phyloP scores from a whole-genome alignment of 2,329 filamentous ascomycete species.

The Acrocalymma vagum region DNA sequence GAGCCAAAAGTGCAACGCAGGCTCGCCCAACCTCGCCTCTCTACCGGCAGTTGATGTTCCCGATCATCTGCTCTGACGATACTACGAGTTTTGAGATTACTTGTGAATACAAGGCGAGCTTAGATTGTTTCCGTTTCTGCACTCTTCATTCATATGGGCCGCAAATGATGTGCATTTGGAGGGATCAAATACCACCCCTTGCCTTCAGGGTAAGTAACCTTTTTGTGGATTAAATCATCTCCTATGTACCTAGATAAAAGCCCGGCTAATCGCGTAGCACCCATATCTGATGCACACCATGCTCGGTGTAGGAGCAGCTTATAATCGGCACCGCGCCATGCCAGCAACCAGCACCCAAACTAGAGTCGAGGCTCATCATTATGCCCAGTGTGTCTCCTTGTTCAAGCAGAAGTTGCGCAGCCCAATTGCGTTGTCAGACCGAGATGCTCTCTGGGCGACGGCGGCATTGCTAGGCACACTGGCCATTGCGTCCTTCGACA shows the following conservation, averaged over 20 bases:
- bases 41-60: too few species aligned
- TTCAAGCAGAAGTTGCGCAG: slow-evolving; percentile 52
- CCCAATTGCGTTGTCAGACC: slow-evolving; percentile 44
- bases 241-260: neutral
- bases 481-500: slow-evolving; percentile 53
- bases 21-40: neutral
- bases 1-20: neutral
- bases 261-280: slow-evolving; percentile 42
- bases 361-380: slow-evolving; percentile 56
- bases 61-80: neutral
- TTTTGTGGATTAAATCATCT: neutral
- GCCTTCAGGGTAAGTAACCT: neutral
- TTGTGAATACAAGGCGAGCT: neutral
- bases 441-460: slow-evolving; percentile 53
- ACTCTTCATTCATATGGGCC: neutral
- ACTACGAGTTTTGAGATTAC: neutral
- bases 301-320: slow-evolving; percentile 59
- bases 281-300: slow-evolving; percentile 62
- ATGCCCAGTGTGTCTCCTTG: slow-evolving; percentile 53
- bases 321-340: slow-evolving; percentile 56
- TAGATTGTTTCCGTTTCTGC: neutral
- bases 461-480: slow-evolving; percentile 55
- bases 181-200: neutral
- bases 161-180: neutral
- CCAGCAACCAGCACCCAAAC: too few species aligned